phyloP scores from a whole-genome alignment of 2,329 filamentous ascomycete genomes.

The Alternaria consortialis region DNA sequence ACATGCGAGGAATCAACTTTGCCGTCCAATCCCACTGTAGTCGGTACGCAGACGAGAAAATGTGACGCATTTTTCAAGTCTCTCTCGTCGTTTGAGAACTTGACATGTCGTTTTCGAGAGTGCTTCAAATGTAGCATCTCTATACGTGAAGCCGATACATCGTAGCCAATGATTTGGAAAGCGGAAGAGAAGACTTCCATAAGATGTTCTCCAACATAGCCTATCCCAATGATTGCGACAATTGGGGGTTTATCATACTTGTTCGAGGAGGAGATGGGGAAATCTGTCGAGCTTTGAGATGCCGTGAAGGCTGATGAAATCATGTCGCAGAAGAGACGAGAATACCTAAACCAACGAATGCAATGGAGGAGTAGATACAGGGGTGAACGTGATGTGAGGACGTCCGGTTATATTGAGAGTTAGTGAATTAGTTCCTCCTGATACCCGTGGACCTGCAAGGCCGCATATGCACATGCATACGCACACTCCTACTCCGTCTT shows the following conservation, averaged over 20 bases:
- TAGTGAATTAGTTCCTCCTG: background rate
- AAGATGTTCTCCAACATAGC: conserved; percentile 63
- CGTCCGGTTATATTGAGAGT: background rate
- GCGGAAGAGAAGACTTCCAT: conserved; percentile 55
- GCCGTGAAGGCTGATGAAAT: background rate
- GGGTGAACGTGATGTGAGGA: background rate
- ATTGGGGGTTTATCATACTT: background rate
- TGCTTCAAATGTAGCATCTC: conserved; percentile 1
- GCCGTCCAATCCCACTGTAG: conserved; percentile 58
- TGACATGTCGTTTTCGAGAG: background rate
- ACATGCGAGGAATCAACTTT: conserved; percentile 61
- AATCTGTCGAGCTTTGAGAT: background rate
- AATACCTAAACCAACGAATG: background rate
- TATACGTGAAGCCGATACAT: conserved; percentile 20
- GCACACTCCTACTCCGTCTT: background rate
- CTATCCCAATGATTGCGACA: conserved; percentile 61
- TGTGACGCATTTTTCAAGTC: conserved; percentile 53
- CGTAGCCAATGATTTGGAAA: conserved; percentile 56
- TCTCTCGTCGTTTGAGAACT: conserved; percentile 1
- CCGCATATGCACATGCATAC: background rate
- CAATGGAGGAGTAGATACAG: background rate
- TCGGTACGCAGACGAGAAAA: conserved; percentile 64
- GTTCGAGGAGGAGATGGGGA: background rate
- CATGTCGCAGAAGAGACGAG: background rate
- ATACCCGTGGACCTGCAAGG: background rate